phyloP scores from a whole-genome alignment of 208 protist species.

The Crithidia expoeki region DNA sequence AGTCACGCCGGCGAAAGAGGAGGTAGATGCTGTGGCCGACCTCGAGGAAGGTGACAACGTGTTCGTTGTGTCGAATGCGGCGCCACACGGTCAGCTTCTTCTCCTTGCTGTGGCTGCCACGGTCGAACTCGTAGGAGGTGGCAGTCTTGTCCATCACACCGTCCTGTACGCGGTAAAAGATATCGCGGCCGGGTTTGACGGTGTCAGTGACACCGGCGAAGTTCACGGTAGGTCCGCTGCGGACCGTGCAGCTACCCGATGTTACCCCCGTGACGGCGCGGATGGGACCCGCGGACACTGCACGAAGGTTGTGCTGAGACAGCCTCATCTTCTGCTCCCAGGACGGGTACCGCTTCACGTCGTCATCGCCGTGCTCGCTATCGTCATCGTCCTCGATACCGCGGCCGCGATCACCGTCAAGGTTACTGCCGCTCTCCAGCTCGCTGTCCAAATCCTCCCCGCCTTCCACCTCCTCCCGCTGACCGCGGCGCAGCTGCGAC shows the following conservation, averaged over 20 bases:
- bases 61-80: constrained; percentile 24
- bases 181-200: constrained; percentile 2
- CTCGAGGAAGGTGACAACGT: constrained; percentile 46
- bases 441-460: constrained; percentile 12
- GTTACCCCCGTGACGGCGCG: neutral
- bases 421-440: constrained; percentile 1
- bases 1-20: constrained; percentile 51
- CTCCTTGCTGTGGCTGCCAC: constrained; percentile 29
- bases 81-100: constrained; percentile 30
- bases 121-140: constrained; percentile 21
- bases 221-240: neutral
- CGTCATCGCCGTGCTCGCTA: neutral
- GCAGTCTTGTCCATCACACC: constrained; percentile 16
- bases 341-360: neutral
- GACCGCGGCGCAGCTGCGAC: constrained; percentile 7
- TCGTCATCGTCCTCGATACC: neutral
- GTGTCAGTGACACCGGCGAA: neutral
- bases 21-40: constrained; percentile 44
- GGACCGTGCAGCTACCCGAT: neutral
- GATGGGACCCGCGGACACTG: constrained; percentile 1
- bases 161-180: constrained; percentile 6
- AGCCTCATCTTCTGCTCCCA: neutral
- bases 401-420: neutral
- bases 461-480: constrained; percentile 18
- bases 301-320: neutral